Evolutionary conservation across 805 yeast genomes (phyloP).

Genomic region (Candida ascalaphidarum): DNA sequence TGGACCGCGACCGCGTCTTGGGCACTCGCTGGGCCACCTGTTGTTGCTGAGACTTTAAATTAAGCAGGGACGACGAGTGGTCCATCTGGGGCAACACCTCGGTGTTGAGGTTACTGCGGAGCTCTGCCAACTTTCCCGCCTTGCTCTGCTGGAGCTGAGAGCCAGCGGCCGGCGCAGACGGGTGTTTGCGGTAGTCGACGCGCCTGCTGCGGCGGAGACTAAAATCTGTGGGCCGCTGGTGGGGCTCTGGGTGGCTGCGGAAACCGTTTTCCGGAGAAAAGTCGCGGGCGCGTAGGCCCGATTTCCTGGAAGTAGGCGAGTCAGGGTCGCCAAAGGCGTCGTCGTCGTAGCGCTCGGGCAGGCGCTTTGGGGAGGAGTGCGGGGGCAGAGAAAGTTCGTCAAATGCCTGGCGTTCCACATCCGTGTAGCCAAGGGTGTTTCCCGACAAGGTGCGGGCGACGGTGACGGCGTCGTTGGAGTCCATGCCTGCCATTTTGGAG

Average conservation of each 20-base stretch:
- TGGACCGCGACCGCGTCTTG: slow-evolving; percentile 1
- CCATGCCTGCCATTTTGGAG: slow-evolving; percentile 70
- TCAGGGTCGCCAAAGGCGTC: slow-evolving; percentile 7
- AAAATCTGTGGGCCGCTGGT: slow-evolving; percentile 10
- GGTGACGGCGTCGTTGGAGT: slow-evolving; percentile 73
- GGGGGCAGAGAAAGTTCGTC: slow-evolving; percentile 21
- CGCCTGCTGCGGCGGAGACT: slow-evolving; percentile 31
- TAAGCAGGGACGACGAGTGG: slow-evolving; percentile 1
- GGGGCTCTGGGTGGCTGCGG: neutral
- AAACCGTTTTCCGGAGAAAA: neutral
- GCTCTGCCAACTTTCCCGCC: slow-evolving; percentile 16
- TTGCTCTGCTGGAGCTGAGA: slow-evolving; percentile 15
- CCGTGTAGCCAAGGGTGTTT: slow-evolving; percentile 53
- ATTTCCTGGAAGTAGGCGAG: slow-evolving; percentile 4
- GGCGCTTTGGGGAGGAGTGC: slow-evolving; percentile 6
- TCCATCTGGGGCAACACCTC: too few relatives aligned
- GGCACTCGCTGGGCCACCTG: neutral
- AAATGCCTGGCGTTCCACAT: slow-evolving; percentile 37
- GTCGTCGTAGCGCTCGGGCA: slow-evolving; percentile 3
- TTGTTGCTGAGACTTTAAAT: neutral
- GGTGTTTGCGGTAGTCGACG: slow-evolving; percentile 27
- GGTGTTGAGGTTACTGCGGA: slow-evolving; percentile 10
- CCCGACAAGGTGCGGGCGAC: slow-evolving; percentile 74
- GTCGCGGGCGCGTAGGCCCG: too few relatives aligned
- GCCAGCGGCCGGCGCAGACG: slow-evolving; percentile 9